Evolutionary conservation across 179 eudicot genomes (phyloP), one percentile per base, ranked within the genome.

Genomic region (Beta macrorhiza): DNA sequence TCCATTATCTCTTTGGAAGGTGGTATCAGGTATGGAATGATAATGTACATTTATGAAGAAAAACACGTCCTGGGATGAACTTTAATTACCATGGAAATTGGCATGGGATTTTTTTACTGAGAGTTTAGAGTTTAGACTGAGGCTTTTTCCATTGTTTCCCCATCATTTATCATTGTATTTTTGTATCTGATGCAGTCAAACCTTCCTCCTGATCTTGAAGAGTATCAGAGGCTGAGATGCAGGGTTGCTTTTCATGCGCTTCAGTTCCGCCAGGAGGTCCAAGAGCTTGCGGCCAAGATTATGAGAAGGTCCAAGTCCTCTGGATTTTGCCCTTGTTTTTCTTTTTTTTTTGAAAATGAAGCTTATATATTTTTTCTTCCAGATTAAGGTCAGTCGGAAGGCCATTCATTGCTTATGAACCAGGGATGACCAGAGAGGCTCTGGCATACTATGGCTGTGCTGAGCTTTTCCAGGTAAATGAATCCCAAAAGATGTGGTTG

Each of bases 391-490:
- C 89, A 74, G 83, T 92, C 7, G 89, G 93, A 32, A 83, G 89
- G 81, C 99, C 97, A n/a, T 93, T 91, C 77, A 91, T 95, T 73
- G 98, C 97, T 51, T 95, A 93, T 83, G 95, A 95, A 42, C 94
- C 95, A 2, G 98, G 98, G 80, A 85, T 95, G 92, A 92, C 95
- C 37, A 90, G 98, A 80, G 99, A 95, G 37, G 91, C 98, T 62
- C 87, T 93, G 79, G 98, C 99, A 79, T 95, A 89, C 87, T 86
- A 90, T 84, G 99, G 98, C 20, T 93, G 98, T 80, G 99, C 97
- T n/a, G 98, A 95, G 80, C 98, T 95, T 81, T 95, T 95, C 78
- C 98, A 93, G 97, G 98, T 95, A 83, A 83, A 74, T 55, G 76
- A 5, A 17, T 68, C 74, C 67, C 56, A 52, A 79, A 75, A 72